Evolutionary conservation across 306 rosid genomes (phyloP), one percentile per base, ranked within the genome.

Genomic region (Malus asiatica): DNA sequence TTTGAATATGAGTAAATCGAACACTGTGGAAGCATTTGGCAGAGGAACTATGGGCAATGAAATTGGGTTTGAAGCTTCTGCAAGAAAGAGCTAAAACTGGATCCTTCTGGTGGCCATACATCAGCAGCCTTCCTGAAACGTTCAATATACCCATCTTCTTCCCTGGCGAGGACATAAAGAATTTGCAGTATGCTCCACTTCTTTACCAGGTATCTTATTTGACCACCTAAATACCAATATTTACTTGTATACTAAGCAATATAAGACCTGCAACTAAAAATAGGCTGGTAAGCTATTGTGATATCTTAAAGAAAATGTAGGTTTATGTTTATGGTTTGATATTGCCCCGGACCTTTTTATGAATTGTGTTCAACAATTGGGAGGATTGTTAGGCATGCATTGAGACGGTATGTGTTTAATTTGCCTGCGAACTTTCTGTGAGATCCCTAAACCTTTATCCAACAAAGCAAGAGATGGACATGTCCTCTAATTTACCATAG

Each of bases 21-120:
- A 91, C 86, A 88, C 87, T 92, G 65, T 84, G 91, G 92, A 88
- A 90, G 95, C 93, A 78, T 90, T 90, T 95, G 93, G 86, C 97
- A 92, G 98, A 86, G 89, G 98, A 95, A 88, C 92, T 95, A 45
- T 95, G 98, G 98, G 89, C 97, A 63, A 90, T 95, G 93, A 95
- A 89, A 75, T 80, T 95, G 89, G 98, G 98, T 85, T 76, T 95
- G 89, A 95, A 88, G 92, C 97, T 95, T 78, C 96, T 95, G 35
- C 94, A 89, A 83, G 97, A 95, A 78, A 83, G 98, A 83, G 98
- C 97, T 1, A 92, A 85, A 82, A 86, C 86, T 82, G 98, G 93
- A 81, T 95, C 98, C 22, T 95, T 89, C 73, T 95, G 98, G 98
- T 92, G 96, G 96, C 93, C 97, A 29, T 95, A 95, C 76, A 86